Conservation (phyloP, 2,329 filamentous ascomycete species). For the Aspergillus sp. region DNA sequence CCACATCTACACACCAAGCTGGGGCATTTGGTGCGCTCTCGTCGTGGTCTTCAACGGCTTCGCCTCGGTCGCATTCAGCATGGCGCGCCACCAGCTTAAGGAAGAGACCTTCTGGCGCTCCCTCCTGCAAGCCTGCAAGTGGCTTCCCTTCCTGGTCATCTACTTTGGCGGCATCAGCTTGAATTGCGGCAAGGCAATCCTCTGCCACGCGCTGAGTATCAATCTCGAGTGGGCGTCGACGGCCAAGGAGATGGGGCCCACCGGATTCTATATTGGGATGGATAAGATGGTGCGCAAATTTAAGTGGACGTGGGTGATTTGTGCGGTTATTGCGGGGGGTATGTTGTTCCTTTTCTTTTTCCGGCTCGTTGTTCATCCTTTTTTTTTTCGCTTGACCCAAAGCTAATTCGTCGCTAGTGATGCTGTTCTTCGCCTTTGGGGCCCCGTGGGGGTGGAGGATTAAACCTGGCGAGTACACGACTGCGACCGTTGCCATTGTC, state of each 20-base stretch:
- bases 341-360: constrained; percentile 12
- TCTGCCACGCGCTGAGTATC: constrained; percentile 83
- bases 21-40: constrained; percentile 64
- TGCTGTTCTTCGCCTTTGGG: constrained; percentile 35
- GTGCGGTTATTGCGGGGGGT: constrained; percentile 18
- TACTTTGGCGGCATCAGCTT: constrained; percentile 86
- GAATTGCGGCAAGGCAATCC: constrained; percentile 67
- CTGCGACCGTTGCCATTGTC: constrained; percentile 66
- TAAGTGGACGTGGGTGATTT: constrained; percentile 57
- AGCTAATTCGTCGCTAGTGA: constrained; percentile 21
- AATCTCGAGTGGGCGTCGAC: constrained; percentile 88
- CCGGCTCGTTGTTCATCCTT: neutral
- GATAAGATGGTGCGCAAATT: constrained; percentile 79
- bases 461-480: constrained; percentile 21
- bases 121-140: constrained; percentile 64
- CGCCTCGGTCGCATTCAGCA: constrained; percentile 64
- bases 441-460: constrained; percentile 48
- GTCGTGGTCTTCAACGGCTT: constrained; percentile 68
- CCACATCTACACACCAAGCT: constrained; percentile 70
- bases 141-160: constrained; percentile 68
- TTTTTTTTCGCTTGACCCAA: neutral
- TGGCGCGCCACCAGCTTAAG: constrained; percentile 65
- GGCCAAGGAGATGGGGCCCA: constrained; percentile 75
- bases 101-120: constrained; percentile 57
- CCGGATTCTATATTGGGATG: constrained; percentile 76